Percentiles rank a stretch among this genome's conserved stretches.
These are phyloP conservation scores for Didymella glomerata DNA, from an alignment of 2,329 filamentous ascomycete genomes.

Conservation along the genomic window DNA sequence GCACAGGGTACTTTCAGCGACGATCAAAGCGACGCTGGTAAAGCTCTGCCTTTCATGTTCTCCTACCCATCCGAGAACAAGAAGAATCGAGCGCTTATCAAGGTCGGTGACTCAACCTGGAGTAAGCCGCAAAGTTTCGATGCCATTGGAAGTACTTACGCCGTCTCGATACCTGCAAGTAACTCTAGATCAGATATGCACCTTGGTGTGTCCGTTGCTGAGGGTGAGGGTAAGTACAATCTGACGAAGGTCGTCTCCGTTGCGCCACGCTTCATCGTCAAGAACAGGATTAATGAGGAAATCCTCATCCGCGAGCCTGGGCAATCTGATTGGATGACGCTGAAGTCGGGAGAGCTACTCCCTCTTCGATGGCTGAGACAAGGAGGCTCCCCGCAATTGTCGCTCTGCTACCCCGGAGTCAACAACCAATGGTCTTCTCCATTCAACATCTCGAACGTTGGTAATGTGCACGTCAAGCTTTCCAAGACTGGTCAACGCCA, in stretches of 20 bases:
- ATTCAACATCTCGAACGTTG: constrained; percentile 95
- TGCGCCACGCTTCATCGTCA: constrained; percentile 89
- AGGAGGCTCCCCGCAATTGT: constrained; percentile 84
- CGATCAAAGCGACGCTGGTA: constrained; percentile 67
- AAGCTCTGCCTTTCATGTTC: constrained; percentile 93
- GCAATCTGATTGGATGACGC: constrained; percentile 81
- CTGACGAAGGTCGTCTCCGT: constrained; percentile 95
- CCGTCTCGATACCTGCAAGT: constrained; percentile 81
- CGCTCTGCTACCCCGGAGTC: constrained; percentile 89
- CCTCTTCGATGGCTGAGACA: constrained; percentile 91
- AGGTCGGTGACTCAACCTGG: constrained; percentile 90
- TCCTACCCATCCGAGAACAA: constrained; percentile 89
- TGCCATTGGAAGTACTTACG: constrained; percentile 90
- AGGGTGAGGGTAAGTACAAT: constrained; percentile 97
- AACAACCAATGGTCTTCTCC: constrained; percentile 98
- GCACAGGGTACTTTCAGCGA: constrained; percentile 72
- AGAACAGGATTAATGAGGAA: constrained; percentile 90
- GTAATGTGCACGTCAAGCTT: constrained; percentile 91
- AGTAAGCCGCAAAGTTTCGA: constrained; percentile 98
- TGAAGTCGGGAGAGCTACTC: constrained; percentile 80
- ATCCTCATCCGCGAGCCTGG: constrained; percentile 91
- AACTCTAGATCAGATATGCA: constrained; percentile 83
- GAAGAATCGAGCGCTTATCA: constrained; percentile 87
- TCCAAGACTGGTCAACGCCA: constrained; percentile 90
- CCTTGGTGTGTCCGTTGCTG: constrained; percentile 84